Base-by-base conservation (phyloP, 2,329 filamentous ascomycete species). In the Botrytis deweyae region DNA sequence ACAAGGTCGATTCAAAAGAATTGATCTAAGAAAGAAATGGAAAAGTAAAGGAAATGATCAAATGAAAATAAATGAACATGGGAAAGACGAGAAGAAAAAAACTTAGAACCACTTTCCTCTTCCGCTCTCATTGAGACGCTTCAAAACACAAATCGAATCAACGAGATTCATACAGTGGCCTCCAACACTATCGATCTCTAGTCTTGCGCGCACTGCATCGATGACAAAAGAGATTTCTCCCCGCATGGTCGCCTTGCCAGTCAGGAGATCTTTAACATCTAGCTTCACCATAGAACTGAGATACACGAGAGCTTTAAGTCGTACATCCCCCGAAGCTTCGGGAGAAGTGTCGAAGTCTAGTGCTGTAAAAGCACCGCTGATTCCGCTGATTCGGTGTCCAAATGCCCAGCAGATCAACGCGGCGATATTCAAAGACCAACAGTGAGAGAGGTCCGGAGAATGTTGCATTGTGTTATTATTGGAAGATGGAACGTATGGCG, bases 321-420 rank as follows among this genome's bases (percentile, higher is more conserved):
- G 58, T 25, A 74, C 49, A 18, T 77, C 72, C 20, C 33, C 65
- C n/a, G 29, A 62, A 29, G 65, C 40, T 59, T 59, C 64, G 7
- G 38, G 44, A 25, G 46, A 67, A 42, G 62, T 36, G 40, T 67
- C 12, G 22, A 52, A 66, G 36, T 55, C 61, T 42, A 55, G n/a
- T 46, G 38, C 62, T 55, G 61, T 36, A 49, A 44, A 33, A 10
- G 61, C 8, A 59, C 29, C 29, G 22, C n/a, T 72, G 18, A 9
- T 36, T 29, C 46, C 70, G 18, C 38, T 22, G 18, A 33, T 29
- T 25, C 80, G 80, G 73, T 87, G 82, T 3, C 85, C 84, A 76
- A 86, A 87, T 1, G 88, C 87, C 88, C 88, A 90, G 81, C 86
- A 89, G 76, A 90, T 87, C 68, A 90, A 83, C 12, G 87, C 83